Conservation (phyloP, 2,329 filamentous ascomycete genomes). For the Aspergillus pseudoglaucus region DNA sequence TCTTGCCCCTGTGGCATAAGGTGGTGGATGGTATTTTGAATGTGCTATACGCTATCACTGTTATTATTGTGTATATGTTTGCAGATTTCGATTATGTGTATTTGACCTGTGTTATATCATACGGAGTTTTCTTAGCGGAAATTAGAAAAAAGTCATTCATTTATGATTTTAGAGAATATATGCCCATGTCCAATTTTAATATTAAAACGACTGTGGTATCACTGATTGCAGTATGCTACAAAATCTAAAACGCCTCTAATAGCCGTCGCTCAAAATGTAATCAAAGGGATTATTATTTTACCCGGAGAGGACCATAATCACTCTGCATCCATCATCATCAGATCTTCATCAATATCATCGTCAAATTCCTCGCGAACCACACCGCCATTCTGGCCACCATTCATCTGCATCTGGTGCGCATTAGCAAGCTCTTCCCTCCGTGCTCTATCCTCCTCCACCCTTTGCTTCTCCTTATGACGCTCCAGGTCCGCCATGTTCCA, state of each 20-base stretch:
- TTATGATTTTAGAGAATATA: conserved; percentile 16
- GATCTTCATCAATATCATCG: conserved; percentile 38
- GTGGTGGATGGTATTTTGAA: conserved; percentile 7
- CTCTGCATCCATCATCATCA: conserved; percentile 36
- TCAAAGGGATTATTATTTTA: conserved; percentile 3
- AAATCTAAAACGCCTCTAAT: conserved; percentile 2
- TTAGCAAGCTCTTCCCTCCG: conserved; percentile 45
- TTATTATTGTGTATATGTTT: conserved; percentile 13
- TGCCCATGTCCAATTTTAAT: conserved; percentile 6
- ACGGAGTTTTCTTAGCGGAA: conserved; percentile 33
- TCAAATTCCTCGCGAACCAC: conserved; percentile 29
- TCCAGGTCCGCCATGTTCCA: conserved; percentile 79
- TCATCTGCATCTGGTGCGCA: conserved; percentile 18
- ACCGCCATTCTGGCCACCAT: conserved; percentile 17
- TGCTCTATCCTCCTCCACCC: conserved; percentile 63
- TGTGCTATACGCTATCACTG: conserved; percentile 7
- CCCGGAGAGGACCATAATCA: conserved; percentile 11
- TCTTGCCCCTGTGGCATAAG: conserved; percentile 48
- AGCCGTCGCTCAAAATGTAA: not conserved
- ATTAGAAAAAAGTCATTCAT: conserved; percentile 26
- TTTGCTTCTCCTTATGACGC: conserved; percentile 61
- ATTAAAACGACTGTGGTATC: conserved; percentile 9
- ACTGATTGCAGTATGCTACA: not conserved
- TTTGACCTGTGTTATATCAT: conserved; percentile 30
- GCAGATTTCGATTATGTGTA: conserved; percentile 10